Percentiles rank a stretch among this genome's conserved stretches.
phyloP scores from a whole-genome alignment of 768 basidiomycete species.

The Cubamyces sp. region DNA sequence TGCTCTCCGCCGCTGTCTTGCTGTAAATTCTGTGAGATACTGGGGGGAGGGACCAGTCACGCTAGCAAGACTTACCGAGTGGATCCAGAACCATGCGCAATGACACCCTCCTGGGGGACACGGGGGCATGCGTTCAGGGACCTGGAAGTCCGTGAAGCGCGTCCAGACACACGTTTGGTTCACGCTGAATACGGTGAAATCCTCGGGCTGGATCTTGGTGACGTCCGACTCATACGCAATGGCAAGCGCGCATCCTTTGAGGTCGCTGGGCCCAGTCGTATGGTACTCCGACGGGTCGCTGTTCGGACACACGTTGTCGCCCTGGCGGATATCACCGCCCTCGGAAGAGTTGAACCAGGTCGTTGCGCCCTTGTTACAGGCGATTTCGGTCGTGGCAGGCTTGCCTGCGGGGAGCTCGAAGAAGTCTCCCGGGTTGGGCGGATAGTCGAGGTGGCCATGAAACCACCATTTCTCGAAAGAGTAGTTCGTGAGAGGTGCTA shows the following conservation, averaged over 20 bases:
- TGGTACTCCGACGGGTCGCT: slow-evolving; percentile 52
- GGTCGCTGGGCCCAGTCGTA: slow-evolving; percentile 55
- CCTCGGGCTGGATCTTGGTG: slow-evolving; percentile 58
- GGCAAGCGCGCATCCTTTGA: slow-evolving; percentile 68
- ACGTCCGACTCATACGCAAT: slow-evolving; percentile 78
- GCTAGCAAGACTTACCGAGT: slow-evolving; percentile 45
- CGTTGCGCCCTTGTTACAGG: slow-evolving; percentile 63
- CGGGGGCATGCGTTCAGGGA: slow-evolving; percentile 69
- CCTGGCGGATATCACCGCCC: slow-evolving; percentile 56
- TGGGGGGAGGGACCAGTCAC: neutral
- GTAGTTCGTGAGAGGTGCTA: slow-evolving; percentile 41
- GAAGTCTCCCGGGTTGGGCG: slow-evolving; percentile 58
- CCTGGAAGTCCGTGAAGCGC: slow-evolving; percentile 68
- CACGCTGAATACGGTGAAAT: slow-evolving; percentile 74
- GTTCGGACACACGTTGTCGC: slow-evolving; percentile 58
- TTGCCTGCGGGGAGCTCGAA: slow-evolving; percentile 65
- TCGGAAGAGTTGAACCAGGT: slow-evolving; percentile 55
- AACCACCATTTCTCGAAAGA: slow-evolving; percentile 60
- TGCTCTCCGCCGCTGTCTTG: slow-evolving; percentile 61
- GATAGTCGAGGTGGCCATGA: slow-evolving; percentile 60
- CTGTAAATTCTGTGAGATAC: neutral
- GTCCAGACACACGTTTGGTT: slow-evolving; percentile 79
- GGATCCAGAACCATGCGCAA: slow-evolving; percentile 79
- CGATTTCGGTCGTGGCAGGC: slow-evolving; percentile 55
- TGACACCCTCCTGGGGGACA: slow-evolving; percentile 66